These are phyloP conservation scores for Neofusicoccum cordaticola DNA, from an alignment of 2,329 filamentous ascomycete species.

Conservation along the genomic window DNA sequence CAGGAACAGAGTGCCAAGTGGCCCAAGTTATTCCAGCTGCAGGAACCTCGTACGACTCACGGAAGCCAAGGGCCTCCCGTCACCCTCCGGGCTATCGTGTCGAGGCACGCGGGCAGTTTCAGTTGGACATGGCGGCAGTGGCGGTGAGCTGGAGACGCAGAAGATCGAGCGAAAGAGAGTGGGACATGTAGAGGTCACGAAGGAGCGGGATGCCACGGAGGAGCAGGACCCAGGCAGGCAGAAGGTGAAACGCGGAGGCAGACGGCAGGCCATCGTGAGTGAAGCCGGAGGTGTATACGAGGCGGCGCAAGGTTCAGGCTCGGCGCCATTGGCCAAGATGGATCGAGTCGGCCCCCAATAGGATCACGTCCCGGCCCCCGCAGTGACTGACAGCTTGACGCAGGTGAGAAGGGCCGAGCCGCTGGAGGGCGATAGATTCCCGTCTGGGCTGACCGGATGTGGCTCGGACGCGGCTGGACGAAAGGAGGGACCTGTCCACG, in stretches of 20 bases:
- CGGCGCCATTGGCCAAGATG: not conserved
- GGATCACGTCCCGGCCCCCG: conserved; percentile 1
- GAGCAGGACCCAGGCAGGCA: not conserved
- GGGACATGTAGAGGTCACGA: not conserved
- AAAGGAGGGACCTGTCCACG: not conserved
- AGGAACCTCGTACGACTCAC: too few species aligned
- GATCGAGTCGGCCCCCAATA: not conserved
- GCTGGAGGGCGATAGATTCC: not conserved
- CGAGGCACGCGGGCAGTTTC: too few species aligned
- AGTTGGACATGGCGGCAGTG: too few species aligned
- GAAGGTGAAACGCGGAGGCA: not conserved
- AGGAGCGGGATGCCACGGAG: not conserved
- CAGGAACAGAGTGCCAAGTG: too few species aligned
- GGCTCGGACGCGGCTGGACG: not conserved
- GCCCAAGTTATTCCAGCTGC: too few species aligned
- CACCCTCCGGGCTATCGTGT: not conserved
- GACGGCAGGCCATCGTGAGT: not conserved
- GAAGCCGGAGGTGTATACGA: not conserved
- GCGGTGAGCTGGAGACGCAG: not conserved
- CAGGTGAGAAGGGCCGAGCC: conserved; percentile 10
- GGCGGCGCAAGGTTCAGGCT: not conserved
- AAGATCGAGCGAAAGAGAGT: not conserved
- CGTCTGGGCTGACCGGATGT: conserved; percentile 1
- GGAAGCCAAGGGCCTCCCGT: too few species aligned
- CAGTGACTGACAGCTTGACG: not conserved